Evolutionary conservation across 371 early-diverging fungal genomes (phyloP), one percentile per base, ranked within the genome.

Genomic region (Mucor mucedo): DNA sequence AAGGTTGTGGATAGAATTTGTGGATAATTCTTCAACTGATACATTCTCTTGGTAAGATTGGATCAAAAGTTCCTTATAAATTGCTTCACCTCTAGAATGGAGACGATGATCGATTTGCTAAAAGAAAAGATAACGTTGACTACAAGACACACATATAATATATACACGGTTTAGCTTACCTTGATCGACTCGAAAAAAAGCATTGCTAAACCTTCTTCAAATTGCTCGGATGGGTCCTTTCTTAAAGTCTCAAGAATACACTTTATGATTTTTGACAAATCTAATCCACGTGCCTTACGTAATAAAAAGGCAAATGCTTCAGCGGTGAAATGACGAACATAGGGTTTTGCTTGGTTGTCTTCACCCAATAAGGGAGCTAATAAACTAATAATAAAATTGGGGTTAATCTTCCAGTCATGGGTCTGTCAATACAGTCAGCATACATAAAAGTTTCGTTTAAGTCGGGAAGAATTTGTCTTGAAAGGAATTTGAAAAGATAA

Each of bases 251-350:
- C 63, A 16, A 94, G 68, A 21, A 93, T 91, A 55, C 74, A 78
- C 14, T 69, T 56, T 33, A 93, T 64, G 33, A 88, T 84, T 11
- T 71, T 62, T 38, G 72, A 79, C 62, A 92, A 77, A 13, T 81
- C 77, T 6, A 85, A 80, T 7, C 76, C 84, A 5, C 86, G 79
- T 6, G 88, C 82, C 63, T 93, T 94, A 30, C 98, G 84, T 60
- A 97, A 72, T 57, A 98, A 79, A 66, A 89, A 96, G 14, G 95
- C 91, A 80, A 96, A 91, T 2, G 96, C 86, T 72, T 97, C 96
- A 38, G 96, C 95, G 2, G 94, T 87, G 68, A 98, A 98, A 52
- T 87, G 84, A 48, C 95, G 91, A 41, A 96, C 87, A 77, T 90
- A 91, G 14, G 85, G 83, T 60, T 88, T 88, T 63, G 88, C 82